These are phyloP conservation scores for Penicillium sp. DNA, from an alignment of 2,329 filamentous ascomycete species.

Conservation along the genomic window DNA sequence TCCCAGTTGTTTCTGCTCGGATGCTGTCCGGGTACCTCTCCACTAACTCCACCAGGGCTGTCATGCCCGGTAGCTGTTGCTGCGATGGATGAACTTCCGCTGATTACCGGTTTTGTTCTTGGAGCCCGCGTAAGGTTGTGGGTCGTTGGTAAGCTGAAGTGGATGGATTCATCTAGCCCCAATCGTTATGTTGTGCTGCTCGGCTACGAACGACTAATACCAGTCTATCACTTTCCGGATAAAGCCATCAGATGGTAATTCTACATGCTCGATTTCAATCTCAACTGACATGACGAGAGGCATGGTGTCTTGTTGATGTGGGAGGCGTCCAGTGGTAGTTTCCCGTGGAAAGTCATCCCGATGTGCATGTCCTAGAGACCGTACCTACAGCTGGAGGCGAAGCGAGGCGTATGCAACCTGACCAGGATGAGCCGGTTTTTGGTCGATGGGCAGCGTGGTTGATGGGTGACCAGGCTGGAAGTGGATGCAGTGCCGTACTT, in stretches of 20 bases:
- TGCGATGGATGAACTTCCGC: background rate
- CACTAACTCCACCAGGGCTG: slow-evolving; percentile 3
- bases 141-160: slow-evolving; percentile 1
- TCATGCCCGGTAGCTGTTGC: slow-evolving; percentile 15
- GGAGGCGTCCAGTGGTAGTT: background rate
- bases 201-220: background rate
- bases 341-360: background rate
- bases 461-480: slow-evolving; percentile 16
- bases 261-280: slow-evolving; percentile 12
- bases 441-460: slow-evolving; percentile 11
- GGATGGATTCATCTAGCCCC: background rate
- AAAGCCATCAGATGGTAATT: background rate
- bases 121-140: background rate
- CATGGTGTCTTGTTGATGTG: slow-evolving; percentile 8
- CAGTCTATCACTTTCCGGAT: background rate
- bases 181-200: slow-evolving; percentile 4
- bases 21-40: background rate
- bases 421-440: slow-evolving; percentile 13
- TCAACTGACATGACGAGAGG: slow-evolving; percentile 12
- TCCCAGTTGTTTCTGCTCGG: background rate
- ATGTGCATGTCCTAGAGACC: background rate
- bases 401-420: slow-evolving; percentile 12
- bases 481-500: slow-evolving; percentile 11
- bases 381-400: slow-evolving; percentile 19
- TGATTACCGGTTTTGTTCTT: background rate